Evolutionary conservation across 768 basidiomycete species (phyloP), one percentile per base, ranked within the genome.

Genomic region (Scleroderma bovista): DNA sequence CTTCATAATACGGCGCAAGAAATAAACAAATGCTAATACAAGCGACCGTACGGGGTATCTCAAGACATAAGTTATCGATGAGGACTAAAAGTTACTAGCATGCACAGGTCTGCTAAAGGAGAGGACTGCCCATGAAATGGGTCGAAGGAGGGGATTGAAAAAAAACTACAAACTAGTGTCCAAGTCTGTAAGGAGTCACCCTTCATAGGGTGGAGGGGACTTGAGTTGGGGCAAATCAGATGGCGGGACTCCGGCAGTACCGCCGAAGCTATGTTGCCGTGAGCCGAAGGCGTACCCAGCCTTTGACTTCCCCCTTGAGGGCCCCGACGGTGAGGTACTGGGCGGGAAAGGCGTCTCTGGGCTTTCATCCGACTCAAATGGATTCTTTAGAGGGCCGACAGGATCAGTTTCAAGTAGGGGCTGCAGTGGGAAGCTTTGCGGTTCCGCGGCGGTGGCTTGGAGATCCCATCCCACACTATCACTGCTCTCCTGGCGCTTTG

Each of bases 381-480:
- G 65, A 42, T 68, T 68, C 40, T 24, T 51, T 2, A 68, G 33
- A 11, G 55, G 46, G 16, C 40, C 54, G 7, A 8, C 39, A 13
- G 53, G 20, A 29, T 26, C 44, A 5, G 53, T 22, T 15, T 61
- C 61, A 1, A 55, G 43, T 10, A 66, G 50, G 20, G 56, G 17
- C 3, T 56, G 60, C 47, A 66, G 26, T 17, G 57, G 57, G 43
- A 54, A 66, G 24, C 59, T 48, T 34, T 58, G 65, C 12, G 57
- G 62, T 6, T 60, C 60, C 9, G 52, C 57, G 16, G 62, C 47
- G 40, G 67, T 60, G 19, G 62, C 54, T 36, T 57, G 60, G 23
- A 60, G 51, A 37, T 62, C 69, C 68, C 68, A 69, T 29, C 42
- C 50, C 3, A 61, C 63, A 6, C 56, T 57, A 23, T 71, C 67